These are phyloP conservation scores for Davidsoniella eucalypti DNA, from an alignment of 2,329 filamentous ascomycete genomes.

Conservation along the genomic window DNA sequence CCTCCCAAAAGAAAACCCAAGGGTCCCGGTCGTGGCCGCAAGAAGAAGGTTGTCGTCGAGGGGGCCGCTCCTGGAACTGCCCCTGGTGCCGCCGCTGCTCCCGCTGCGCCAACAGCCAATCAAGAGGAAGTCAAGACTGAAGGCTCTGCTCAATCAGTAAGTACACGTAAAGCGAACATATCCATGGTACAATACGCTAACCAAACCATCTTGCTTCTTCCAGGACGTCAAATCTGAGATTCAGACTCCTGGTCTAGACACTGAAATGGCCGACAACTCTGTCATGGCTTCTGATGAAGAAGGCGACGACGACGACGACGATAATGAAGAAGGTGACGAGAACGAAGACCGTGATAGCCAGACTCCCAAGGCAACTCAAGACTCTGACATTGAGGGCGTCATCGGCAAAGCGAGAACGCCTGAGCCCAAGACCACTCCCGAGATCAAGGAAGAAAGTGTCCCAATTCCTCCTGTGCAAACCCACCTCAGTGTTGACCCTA, in stretches of 20 bases:
- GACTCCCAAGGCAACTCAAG: constrained; percentile 3
- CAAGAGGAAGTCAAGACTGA: constrained; percentile 5
- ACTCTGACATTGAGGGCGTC: too few species aligned
- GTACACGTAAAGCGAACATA: not conserved
- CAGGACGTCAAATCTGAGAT: constrained; percentile 1
- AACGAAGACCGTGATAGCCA: constrained; percentile 27
- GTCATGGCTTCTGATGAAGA: constrained; percentile 30
- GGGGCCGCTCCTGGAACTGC: constrained; percentile 21
- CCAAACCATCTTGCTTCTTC: not conserved
- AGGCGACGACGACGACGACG: constrained; percentile 31
- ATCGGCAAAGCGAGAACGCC: constrained; percentile 19
- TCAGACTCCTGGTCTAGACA: constrained; percentile 27
- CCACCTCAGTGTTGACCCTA: constrained; percentile 14
- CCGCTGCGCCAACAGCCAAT: not conserved
- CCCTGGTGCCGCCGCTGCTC: constrained; percentile 18
- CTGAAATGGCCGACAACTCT: constrained; percentile 35
- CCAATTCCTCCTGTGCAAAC: constrained; percentile 17
- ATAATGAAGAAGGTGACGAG: constrained; percentile 30
- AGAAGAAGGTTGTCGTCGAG: constrained; percentile 50
- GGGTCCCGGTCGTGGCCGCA: constrained; percentile 51
- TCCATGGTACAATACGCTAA: not conserved
- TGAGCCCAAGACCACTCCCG: not conserved
- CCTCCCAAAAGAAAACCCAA: constrained; percentile 70
- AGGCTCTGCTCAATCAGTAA: not conserved
- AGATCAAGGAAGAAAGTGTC: constrained; percentile 5